A percentile compares a stretch with the other conserved stretches of the same genome.
Conservation (phyloP, 805 yeast species). For the Naumovozyma castellii region DNA sequence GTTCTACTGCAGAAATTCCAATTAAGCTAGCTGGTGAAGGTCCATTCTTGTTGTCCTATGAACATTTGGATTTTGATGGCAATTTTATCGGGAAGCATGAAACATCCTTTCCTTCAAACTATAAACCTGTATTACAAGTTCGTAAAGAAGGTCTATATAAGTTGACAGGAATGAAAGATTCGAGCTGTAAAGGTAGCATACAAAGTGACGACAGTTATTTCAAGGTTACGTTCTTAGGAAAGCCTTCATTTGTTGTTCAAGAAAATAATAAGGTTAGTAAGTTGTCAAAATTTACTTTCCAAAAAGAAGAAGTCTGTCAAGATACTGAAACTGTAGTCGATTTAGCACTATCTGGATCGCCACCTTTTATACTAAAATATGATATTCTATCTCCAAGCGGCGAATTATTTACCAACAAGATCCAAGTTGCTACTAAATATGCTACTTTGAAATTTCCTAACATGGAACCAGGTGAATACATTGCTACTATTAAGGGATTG, state of each 20-base stretch:
- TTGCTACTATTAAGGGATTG: constrained; percentile 49
- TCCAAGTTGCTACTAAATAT: constrained; percentile 45
- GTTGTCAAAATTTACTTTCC: constrained; percentile 19
- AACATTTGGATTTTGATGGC: constrained; percentile 26
- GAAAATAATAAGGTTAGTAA: constrained; percentile 25
- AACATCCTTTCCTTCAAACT: constrained; percentile 16
- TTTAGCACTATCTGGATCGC: constrained; percentile 43
- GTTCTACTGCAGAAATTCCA: constrained; percentile 51
- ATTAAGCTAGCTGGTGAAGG: constrained; percentile 47
- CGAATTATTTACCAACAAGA: constrained; percentile 25
- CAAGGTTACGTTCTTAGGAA: constrained; percentile 36
- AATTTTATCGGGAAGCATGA: constrained; percentile 18
- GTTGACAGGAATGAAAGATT: constrained; percentile 39
- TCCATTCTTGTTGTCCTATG: constrained; percentile 37
- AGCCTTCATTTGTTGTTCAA: constrained; percentile 39
- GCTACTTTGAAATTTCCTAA: constrained; percentile 40
- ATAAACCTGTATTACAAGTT: constrained; percentile 31
- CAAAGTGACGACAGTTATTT: constrained; percentile 28
- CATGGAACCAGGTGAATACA: constrained; percentile 49
- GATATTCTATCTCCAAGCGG: constrained; percentile 54
- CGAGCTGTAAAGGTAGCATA: constrained; percentile 42
- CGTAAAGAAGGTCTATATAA: constrained; percentile 40
- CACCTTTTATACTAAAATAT: constrained; percentile 65
- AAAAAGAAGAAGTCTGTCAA: constrained; percentile 38
- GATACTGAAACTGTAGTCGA: constrained; percentile 41